Evolutionary conservation across 176 grass and related monocot species (phyloP).

Genomic region (Tillandsia fasciculata): DNA sequence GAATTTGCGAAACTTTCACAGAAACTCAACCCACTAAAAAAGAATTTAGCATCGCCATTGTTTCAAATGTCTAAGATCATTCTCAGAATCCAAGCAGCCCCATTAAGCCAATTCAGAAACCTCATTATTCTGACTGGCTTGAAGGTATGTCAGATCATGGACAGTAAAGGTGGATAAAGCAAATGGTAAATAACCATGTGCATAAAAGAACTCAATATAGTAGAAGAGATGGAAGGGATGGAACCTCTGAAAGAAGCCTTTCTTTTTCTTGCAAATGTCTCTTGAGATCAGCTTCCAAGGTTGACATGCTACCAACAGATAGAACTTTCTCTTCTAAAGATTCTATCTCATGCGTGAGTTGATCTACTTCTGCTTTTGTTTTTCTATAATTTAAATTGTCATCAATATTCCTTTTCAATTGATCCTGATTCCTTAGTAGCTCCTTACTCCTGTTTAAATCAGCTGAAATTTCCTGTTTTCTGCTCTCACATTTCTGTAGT

Average conservation of each 20-base stretch:
- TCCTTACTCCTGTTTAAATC: conserved; percentile 81
- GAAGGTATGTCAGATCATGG: too few relatives aligned
- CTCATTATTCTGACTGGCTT: too few relatives aligned
- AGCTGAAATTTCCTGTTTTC: conserved; percentile 36
- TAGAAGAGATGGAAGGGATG: conserved; percentile 4
- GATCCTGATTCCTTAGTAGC: conserved; percentile 62
- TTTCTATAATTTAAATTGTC: conserved; percentile 91
- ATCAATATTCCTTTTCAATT: conserved; percentile 94
- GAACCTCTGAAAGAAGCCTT: conserved; percentile 86
- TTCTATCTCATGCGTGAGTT: conserved; percentile 69
- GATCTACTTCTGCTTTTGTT: conserved; percentile 81
- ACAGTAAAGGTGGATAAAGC: too few relatives aligned
- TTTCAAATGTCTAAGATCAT: too few relatives aligned
- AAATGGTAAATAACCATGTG: too few relatives aligned
- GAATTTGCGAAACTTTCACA: too few relatives aligned
- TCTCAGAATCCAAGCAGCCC: too few relatives aligned
- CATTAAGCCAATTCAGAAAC: too few relatives aligned
- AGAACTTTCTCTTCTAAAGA: conserved; percentile 54
- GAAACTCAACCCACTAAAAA: too few relatives aligned
- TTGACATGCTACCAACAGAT: conserved; percentile 65
- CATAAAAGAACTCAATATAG: background rate
- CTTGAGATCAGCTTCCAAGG: conserved; percentile 76
- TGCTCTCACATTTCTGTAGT: conserved; percentile 40
- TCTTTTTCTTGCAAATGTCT: conserved; percentile 78
- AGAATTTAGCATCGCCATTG: too few relatives aligned